Evolutionary conservation across 1,284 basidiomycete genomes (phyloP).

Genomic region (Microbotryomycetes sp.): DNA sequence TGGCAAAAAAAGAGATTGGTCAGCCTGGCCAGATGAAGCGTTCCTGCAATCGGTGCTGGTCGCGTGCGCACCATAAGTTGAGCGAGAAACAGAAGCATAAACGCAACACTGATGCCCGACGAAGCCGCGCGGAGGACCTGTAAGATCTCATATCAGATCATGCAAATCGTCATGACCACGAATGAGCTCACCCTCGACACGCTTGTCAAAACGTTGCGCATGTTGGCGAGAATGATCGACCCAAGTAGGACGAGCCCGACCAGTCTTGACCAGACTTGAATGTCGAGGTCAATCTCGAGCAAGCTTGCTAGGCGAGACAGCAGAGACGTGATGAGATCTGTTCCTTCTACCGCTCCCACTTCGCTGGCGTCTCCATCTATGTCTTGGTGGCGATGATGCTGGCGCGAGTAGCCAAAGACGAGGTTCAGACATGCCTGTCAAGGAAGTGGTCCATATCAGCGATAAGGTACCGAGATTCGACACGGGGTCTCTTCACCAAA

Average conservation of each 20-base stretch:
- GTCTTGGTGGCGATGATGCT: constrained; percentile 5
- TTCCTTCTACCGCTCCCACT: constrained; percentile 10
- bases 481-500: background rate
- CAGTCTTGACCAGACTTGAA: constrained; percentile 42
- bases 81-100: constrained; percentile 45
- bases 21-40: background rate
- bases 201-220: constrained; percentile 43
- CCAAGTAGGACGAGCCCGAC: constrained; percentile 44
- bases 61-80: constrained; percentile 40
- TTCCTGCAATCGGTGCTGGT: too few species aligned
- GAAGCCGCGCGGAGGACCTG: constrained; percentile 43
- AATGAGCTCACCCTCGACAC: constrained; percentile 36
- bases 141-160: background rate
- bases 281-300: constrained; percentile 42
- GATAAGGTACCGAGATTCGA: constrained; percentile 6
- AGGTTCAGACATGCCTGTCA: constrained; percentile 41
- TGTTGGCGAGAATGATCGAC: constrained; percentile 43
- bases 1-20: constrained; percentile 12
- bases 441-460: constrained; percentile 22
- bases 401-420: constrained; percentile 37
- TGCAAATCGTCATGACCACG: background rate
- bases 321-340: constrained; percentile 36
- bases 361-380: background rate
- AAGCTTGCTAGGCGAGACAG: constrained; percentile 39
- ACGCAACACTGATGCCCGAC: constrained; percentile 42